These are phyloP conservation scores for Aspergillus sparsus DNA, from an alignment of 495 filamentous ascomycete genomes.

Conservation along the genomic window DNA sequence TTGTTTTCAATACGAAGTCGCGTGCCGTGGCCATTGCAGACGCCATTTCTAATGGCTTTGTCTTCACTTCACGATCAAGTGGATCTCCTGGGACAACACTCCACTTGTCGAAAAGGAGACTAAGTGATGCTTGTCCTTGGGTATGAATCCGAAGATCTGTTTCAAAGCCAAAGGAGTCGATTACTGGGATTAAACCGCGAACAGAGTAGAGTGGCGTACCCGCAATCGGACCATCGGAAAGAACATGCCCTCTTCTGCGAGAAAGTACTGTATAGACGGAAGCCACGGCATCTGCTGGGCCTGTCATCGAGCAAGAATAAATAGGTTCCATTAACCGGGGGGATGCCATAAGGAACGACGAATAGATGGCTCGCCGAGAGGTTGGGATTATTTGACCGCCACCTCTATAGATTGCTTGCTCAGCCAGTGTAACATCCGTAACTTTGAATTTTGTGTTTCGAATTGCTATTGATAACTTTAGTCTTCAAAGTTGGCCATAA, in stretches of 20 bases:
- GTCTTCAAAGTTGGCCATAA: background rate
- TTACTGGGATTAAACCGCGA: slow-evolving; percentile 87
- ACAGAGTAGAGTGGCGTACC: slow-evolving; percentile 95
- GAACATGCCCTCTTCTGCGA: slow-evolving; percentile 84
- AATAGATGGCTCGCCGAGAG: slow-evolving; percentile 85
- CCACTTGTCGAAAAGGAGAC: slow-evolving; percentile 95
- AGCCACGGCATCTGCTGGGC: slow-evolving; percentile 85
- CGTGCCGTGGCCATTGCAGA: slow-evolving; percentile 81
- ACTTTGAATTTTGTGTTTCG: slow-evolving; percentile 94
- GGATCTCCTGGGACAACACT: slow-evolving; percentile 93
- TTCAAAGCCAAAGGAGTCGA: slow-evolving; percentile 96
- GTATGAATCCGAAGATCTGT: slow-evolving; percentile 96
- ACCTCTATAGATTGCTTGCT: slow-evolving; percentile 89
- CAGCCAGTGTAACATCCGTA: slow-evolving; percentile 84
- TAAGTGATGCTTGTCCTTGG: slow-evolving; percentile 85
- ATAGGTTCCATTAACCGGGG: slow-evolving; percentile 95
- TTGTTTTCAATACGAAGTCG: slow-evolving; percentile 95
- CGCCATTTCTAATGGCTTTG: slow-evolving; percentile 84
- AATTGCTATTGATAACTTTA: slow-evolving; percentile 61
- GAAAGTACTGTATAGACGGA: slow-evolving; percentile 90
- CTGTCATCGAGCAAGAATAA: slow-evolving; percentile 88
- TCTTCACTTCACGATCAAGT: slow-evolving; percentile 79
- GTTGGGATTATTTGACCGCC: slow-evolving; percentile 98
- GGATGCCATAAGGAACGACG: slow-evolving; percentile 93
- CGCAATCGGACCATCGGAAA: slow-evolving; percentile 89